These are phyloP conservation scores for Flaveria linearis DNA, from an alignment of 129 eudicot genomes.

Conservation along the genomic window DNA sequence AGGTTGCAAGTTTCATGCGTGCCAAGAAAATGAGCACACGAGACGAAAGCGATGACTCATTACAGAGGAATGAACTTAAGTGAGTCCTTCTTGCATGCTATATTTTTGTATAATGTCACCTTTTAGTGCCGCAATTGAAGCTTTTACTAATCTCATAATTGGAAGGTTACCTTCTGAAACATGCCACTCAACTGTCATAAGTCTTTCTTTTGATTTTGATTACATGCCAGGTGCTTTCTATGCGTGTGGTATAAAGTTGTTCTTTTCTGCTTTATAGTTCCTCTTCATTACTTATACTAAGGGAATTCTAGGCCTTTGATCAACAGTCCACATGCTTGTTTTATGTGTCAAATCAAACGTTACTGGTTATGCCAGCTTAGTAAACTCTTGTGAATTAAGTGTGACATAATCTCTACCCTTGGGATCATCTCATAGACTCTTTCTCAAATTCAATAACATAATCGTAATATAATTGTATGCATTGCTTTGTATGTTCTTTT, in stretches of 20 bases:
- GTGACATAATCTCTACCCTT: too few species aligned
- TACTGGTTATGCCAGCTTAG: too few species aligned
- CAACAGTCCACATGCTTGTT: too few species aligned
- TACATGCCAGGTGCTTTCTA: background rate
- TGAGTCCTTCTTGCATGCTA: constrained; percentile 40
- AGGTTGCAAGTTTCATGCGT: constrained; percentile 65
- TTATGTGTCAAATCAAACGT: too few species aligned
- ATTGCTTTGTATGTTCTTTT: background rate
- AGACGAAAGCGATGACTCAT: constrained; percentile 38
- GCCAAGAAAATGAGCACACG: constrained; percentile 43
- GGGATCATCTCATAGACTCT: too few species aligned
- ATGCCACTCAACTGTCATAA: background rate
- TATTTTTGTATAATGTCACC: background rate
- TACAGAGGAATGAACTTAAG: constrained; percentile 52
- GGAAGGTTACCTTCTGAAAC: background rate
- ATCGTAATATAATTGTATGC: too few species aligned
- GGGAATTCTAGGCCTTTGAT: too few species aligned
- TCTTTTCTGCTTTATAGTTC: too few species aligned
- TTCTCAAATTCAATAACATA: too few species aligned
- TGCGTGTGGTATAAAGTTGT: background rate
- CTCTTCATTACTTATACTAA: too few species aligned
- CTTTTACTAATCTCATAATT: background rate
- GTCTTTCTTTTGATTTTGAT: background rate
- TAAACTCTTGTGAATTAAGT: too few species aligned
- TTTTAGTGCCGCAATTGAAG: background rate